Evolutionary conservation across 495 filamentous ascomycete genomes (phyloP).

Genomic region (Penicillium canescens): DNA sequence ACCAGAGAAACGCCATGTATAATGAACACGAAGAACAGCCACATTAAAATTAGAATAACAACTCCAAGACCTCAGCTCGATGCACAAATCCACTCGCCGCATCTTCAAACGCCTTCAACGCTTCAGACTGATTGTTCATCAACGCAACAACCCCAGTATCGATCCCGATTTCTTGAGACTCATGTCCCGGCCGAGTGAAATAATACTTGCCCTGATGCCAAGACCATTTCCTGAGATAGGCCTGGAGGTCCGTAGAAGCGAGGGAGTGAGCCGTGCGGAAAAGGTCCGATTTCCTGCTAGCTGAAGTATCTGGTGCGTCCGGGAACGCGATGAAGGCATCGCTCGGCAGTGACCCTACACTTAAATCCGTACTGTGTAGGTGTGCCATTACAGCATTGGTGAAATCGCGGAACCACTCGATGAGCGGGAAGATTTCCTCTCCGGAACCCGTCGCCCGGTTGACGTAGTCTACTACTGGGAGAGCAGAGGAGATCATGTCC

Average conservation of each 20-base stretch:
- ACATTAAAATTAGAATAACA: constrained; percentile 13
- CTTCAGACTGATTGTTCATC: constrained; percentile 21
- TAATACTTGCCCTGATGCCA: constrained; percentile 40
- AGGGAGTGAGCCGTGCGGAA: constrained; percentile 21
- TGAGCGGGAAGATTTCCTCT: constrained; percentile 21
- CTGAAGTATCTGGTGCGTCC: not conserved
- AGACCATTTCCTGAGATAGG: constrained; percentile 41
- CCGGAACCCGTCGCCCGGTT: constrained; percentile 29
- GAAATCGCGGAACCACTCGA: constrained; percentile 37
- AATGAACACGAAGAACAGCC: not conserved
- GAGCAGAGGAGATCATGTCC: constrained; percentile 42
- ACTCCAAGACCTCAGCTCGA: constrained; percentile 18
- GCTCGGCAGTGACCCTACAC: not conserved
- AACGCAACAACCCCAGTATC: constrained; percentile 21
- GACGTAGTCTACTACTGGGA: constrained; percentile 57
- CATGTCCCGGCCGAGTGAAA: constrained; percentile 39
- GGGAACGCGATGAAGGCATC: not conserved
- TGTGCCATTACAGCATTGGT: constrained; percentile 22
- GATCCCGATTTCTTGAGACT: constrained; percentile 33
- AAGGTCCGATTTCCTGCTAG: not conserved
- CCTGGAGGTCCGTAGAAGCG: constrained; percentile 34
- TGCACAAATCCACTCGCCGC: constrained; percentile 20
- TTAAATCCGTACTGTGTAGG: not conserved
- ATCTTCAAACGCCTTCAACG: constrained; percentile 16
- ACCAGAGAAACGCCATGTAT: not conserved